These are phyloP conservation scores for Tulasnella sp. DNA, from an alignment of 768 basidiomycete species.

Conservation along the genomic window DNA sequence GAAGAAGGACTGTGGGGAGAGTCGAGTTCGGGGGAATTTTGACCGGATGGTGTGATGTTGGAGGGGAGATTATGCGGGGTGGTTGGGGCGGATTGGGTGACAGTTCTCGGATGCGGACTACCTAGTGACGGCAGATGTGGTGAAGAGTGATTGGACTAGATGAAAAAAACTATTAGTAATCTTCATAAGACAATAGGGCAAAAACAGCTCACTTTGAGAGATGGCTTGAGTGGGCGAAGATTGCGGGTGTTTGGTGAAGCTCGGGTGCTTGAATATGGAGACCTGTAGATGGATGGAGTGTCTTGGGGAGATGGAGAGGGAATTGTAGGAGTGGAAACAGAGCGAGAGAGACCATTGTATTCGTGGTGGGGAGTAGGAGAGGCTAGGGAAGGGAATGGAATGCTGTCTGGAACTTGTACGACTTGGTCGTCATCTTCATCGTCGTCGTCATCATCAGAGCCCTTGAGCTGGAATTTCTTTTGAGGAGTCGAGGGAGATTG, in stretches of 20 bases:
- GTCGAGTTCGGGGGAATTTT: background rate
- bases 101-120: conserved; percentile 6
- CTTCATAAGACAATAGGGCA: background rate
- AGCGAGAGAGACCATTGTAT: background rate
- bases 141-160: conserved; percentile 12
- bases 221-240: conserved; percentile 8
- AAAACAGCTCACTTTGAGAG: conserved; percentile 10
- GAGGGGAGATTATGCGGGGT: background rate
- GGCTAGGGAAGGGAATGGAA: conserved; percentile 1
- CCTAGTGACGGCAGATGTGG: conserved; percentile 12
- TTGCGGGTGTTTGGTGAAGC: background rate
- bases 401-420: background rate
- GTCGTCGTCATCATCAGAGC: conserved; percentile 5
- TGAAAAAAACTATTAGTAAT: background rate
- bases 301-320: background rate
- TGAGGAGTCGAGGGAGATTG: background rate
- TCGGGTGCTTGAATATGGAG: conserved; percentile 5
- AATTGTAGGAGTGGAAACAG: background rate
- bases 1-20: conserved; percentile 1
- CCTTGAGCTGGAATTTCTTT: conserved; percentile 11
- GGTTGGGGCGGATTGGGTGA: conserved; percentile 15
- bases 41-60: conserved; percentile 1
- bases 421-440: conserved; percentile 4
- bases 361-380: background rate
- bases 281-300: conserved; percentile 9